Base-by-base conservation (phyloP, 305 asterid species). In the Fraxinus ornus region DNA sequence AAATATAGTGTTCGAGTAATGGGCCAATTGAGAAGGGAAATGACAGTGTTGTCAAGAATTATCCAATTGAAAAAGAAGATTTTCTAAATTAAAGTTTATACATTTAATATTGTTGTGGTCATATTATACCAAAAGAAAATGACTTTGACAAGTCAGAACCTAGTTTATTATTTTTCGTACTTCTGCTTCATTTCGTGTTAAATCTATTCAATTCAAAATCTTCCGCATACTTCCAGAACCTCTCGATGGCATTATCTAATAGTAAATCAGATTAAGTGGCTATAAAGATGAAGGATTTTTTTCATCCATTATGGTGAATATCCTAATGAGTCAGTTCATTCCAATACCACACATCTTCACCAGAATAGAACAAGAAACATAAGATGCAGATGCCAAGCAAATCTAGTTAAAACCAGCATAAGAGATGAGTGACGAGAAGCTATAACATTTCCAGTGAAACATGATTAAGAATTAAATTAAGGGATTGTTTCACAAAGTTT, bases 11-110 rank as follows among this genome's bases (percentile, higher is more conserved):
- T 75, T 80, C 49, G 15, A 5, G 36, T 2, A 83, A 8, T 80
- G 79, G 77, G 62, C 73, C 73, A 78, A 13, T 83, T 77, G 36
- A 80, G 78, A 80, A 39, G 41, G 26, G 35, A 74, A 72, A 60
- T 70, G 35, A 47, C 8, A n/a, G 15, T n/a, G 36, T 33, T 22
- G 3, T 24, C 73, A 75, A 4, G 60, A 77, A 76, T 64, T 26
- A 70, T 77, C 24, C 21, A 17, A 26, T 33, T 32, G 62, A 66
- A 44, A 47, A 80, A 36, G 73, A 55, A 37, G 70, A 41, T 9
- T 19, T 22, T 22, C 32, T 64, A 62, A 21, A 62, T 24, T 62
- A 22, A 21, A 62, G 70, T 2, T 62, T 13, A 10, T 9, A 60
- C 26, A 19, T 60, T 60, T 10, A 60, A 60, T 2, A 7, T 6